Conservation (phyloP, 2,329 filamentous ascomycete genomes). For the Clonostachys rosea region DNA sequence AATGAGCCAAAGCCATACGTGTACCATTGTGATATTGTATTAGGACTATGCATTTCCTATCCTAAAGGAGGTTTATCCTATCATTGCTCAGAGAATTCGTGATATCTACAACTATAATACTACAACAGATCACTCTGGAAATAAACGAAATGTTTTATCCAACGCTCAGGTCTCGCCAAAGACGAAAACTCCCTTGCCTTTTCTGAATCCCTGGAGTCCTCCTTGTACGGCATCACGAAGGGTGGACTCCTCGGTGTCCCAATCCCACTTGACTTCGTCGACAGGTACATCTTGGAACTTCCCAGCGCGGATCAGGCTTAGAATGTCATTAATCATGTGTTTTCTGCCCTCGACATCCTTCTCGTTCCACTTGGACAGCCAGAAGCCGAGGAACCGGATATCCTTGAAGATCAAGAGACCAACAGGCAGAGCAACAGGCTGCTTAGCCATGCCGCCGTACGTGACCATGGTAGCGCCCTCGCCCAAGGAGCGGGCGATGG, state of each 20-base stretch:
- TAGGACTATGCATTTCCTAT: too few relatives aligned
- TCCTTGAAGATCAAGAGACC: conserved; percentile 92
- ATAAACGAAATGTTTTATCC: too few relatives aligned
- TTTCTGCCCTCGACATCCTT: conserved; percentile 68
- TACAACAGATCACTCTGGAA: too few relatives aligned
- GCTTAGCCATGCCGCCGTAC: conserved; percentile 91
- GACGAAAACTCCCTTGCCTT: conserved; percentile 86
- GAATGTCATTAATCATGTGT: conserved; percentile 77
- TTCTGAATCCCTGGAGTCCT: conserved; percentile 77
- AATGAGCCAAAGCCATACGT: too few relatives aligned
- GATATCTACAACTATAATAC: too few relatives aligned
- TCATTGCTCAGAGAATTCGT: too few relatives aligned
- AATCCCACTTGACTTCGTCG: conserved; percentile 78
- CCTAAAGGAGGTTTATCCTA: too few relatives aligned
- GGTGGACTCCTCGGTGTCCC: conserved; percentile 67
- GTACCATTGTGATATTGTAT: too few relatives aligned
- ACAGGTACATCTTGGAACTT: conserved; percentile 81
- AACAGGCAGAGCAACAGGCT: conserved; percentile 77
- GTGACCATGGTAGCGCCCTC: conserved; percentile 75
- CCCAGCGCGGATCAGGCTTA: conserved; percentile 68
- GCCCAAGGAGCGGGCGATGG: conserved; percentile 70
- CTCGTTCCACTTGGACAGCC: conserved; percentile 88
- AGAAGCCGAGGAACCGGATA: conserved; percentile 85
- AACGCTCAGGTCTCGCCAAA: conserved; percentile 55
- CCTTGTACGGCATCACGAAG: conserved; percentile 74